phyloP scores from a whole-genome alignment of 371 early-diverging fungal genomes.

The Rhizopus sp. region DNA sequence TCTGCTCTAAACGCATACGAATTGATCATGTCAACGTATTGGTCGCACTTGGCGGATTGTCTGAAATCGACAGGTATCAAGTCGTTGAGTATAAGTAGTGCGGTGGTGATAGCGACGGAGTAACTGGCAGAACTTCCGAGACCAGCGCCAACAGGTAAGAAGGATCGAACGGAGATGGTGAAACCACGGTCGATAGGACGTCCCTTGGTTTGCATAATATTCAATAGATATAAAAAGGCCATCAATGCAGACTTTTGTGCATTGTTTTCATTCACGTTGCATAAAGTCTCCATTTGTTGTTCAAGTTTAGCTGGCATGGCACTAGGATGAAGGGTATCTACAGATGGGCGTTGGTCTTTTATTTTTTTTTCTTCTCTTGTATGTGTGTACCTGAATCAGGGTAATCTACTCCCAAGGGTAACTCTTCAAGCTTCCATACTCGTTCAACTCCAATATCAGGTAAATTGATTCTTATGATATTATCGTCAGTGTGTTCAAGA shows the following conservation, averaged over 20 bases:
- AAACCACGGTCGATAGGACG: conserved; percentile 41
- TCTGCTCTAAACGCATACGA: conserved; percentile 89
- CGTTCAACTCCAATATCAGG: conserved; percentile 56
- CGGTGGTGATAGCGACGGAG: conserved; percentile 78
- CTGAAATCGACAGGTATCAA: conserved; percentile 32
- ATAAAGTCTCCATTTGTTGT: conserved; percentile 15
- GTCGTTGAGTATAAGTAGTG: conserved; percentile 63
- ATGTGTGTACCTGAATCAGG: conserved; percentile 21
- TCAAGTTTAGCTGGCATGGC: conserved; percentile 37
- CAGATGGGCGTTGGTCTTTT: background rate
- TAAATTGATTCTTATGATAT: conserved; percentile 39
- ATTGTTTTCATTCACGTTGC: conserved; percentile 9
- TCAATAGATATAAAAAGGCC: conserved; percentile 49
- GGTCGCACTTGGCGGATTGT: conserved; percentile 8
- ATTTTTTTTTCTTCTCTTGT: background rate
- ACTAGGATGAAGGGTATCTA: conserved; percentile 41
- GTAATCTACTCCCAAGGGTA: conserved; percentile 28
- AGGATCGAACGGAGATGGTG: conserved; percentile 69
- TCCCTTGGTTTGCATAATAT: conserved; percentile 27
- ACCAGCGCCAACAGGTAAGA: conserved; percentile 93
- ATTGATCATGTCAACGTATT: conserved; percentile 64
- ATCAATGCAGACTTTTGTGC: conserved; percentile 38
- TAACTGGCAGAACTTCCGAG: conserved; percentile 96
- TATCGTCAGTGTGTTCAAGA: conserved; percentile 48
- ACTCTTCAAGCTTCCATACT: conserved; percentile 39